Base-by-base conservation (phyloP, 192 early-diverging fungal species). In the Dissophora globulifera region DNA sequence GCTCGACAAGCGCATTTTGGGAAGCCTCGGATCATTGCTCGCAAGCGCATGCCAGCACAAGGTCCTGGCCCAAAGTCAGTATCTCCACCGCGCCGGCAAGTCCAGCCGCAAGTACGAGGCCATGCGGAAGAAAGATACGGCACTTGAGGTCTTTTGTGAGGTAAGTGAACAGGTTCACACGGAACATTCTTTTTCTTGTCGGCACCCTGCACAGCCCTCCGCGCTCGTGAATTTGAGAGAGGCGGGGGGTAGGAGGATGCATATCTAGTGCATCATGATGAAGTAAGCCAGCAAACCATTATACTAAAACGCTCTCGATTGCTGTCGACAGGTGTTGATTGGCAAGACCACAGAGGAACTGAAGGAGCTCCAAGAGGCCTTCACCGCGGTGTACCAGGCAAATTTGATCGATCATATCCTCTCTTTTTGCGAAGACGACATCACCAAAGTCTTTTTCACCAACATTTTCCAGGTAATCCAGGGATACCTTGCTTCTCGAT, bases 121-220 rank as follows among this genome's bases (percentile, higher is more conserved):
- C 33, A 30, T 76, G 33, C 51, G 72, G 41, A 76, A 76, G 64
- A 76, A 67, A 48, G 63, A 76, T 33, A 56, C 63, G 33, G 56
- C 63, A 25, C 19, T 67, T 23, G 62, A 76, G 8, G 72, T 76
- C n/a, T 62, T 76, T 48, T 76, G 72, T 31, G 63, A 76, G 72
- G 72, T 52, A 67, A 60, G 48, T 58, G 51, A n/a, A n/a, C n/a
- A n/a, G n/a, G n/a, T n/a, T n/a, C n/a, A n/a, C n/a, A n/a, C n/a
- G n/a, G n/a, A n/a, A n/a, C n/a, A n/a, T n/a, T n/a, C n/a, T n/a
- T n/a, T n/a, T n/a, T n/a, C n/a, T n/a, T n/a, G n/a, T n/a, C n/a
- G n/a, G n/a, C n/a, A n/a, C n/a, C n/a, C n/a, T n/a, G n/a, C n/a
- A n/a, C n/a, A n/a, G n/a, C n/a, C n/a, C n/a, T n/a, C n/a, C n/a